Conservation (phyloP, 2,329 filamentous ascomycete genomes). For the Cyphellophora attinorum region DNA sequence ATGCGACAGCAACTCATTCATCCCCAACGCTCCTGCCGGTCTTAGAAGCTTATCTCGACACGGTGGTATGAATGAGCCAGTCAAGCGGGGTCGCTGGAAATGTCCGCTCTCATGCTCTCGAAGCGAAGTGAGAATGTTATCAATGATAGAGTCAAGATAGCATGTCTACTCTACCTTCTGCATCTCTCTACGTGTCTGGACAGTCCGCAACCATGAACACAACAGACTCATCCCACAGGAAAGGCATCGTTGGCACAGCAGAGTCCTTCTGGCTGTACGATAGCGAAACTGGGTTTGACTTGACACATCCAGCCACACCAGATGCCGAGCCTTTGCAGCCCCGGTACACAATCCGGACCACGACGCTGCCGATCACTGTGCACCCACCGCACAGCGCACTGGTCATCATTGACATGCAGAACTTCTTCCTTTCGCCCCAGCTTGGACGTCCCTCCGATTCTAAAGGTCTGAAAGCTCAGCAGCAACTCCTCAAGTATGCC, state of each 20-base stretch:
- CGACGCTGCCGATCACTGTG: conserved; percentile 26
- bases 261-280: conserved; percentile 35
- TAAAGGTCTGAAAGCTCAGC: conserved; percentile 31
- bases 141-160: too few species aligned
- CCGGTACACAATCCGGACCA: conserved; percentile 18
- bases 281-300: conserved; percentile 33
- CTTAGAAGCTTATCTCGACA: too few species aligned
- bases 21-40: too few species aligned
- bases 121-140: too few species aligned
- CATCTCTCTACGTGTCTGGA: too few species aligned
- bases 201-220: too few species aligned
- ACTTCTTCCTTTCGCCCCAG: conserved; percentile 39
- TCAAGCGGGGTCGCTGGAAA: too few species aligned
- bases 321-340: conserved; percentile 12
- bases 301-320: conserved; percentile 31
- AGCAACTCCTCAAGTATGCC: conserved; percentile 31
- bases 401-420: conserved; percentile 46
- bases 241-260: conserved; percentile 33
- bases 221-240: conserved; percentile 17
- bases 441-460: conserved; percentile 33
- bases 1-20: too few species aligned
- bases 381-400: conserved; percentile 34
- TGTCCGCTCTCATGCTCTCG: too few species aligned
- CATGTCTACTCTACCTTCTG: too few species aligned
- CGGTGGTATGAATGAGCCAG: too few species aligned